phyloP scores from a whole-genome alignment of 108 stramenopile genomes.

The Epithemia pelagica region DNA sequence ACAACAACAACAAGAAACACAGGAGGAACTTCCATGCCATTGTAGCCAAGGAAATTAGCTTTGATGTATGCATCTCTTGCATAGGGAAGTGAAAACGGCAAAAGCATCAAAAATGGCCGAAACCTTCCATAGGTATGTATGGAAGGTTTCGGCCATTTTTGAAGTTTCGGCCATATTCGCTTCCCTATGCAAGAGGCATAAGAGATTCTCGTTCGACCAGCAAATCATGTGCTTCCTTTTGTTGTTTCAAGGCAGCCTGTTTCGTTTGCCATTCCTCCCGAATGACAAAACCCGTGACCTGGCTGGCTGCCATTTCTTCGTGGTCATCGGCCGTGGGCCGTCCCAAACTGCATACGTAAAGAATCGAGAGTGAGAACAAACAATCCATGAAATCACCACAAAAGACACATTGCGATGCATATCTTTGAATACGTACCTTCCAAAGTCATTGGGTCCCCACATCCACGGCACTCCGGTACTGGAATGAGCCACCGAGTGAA shows the following conservation, averaged over 20 bases:
- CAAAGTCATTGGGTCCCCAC: slow-evolving; percentile 82
- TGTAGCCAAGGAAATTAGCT: no score
- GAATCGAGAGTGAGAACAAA: no score
- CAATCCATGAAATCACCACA: neutral
- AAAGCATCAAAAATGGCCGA: no score
- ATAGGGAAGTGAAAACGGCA: slow-evolving; percentile 44
- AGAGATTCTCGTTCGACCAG: slow-evolving; percentile 54
- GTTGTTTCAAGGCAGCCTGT: slow-evolving; percentile 28
- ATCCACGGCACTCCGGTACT: slow-evolving; percentile 69
- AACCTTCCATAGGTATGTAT: slow-evolving; percentile 29
- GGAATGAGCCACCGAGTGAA: slow-evolving; percentile 64
- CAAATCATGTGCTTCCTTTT: slow-evolving; percentile 58
- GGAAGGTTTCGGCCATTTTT: slow-evolving; percentile 52
- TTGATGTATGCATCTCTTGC: no score
- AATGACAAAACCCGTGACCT: slow-evolving; percentile 8
- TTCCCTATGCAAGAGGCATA: slow-evolving; percentile 46
- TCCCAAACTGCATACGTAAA: neutral
- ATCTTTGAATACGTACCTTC: slow-evolving; percentile 48
- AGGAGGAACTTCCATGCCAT: no score
- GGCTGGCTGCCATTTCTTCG: slow-evolving; percentile 3
- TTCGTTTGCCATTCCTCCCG: neutral
- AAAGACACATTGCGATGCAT: no score
- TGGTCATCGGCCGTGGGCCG: neutral
- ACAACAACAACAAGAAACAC: no score
- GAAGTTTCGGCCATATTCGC: no score